A percentile compares a stretch with the other conserved stretches of the same genome.
Evolutionary conservation across 768 basidiomycete genomes (phyloP).

Genomic region (Agaricus sinodeliciosus): DNA sequence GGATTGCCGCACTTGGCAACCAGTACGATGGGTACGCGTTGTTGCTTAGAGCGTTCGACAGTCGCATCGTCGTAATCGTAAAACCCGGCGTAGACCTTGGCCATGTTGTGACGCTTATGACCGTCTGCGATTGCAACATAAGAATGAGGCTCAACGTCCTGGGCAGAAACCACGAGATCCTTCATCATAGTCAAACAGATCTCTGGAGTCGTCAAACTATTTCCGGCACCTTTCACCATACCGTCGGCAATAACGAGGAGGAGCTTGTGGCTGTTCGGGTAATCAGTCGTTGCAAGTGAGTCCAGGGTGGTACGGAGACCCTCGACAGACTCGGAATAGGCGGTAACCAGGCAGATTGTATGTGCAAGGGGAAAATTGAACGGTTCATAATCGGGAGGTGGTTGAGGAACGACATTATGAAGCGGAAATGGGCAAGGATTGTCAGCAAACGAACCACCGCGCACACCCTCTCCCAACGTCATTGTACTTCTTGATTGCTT

Average conservation of each 20-base stretch:
- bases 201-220: constrained; percentile 84
- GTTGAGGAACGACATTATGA: constrained; percentile 85
- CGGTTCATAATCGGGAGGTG: constrained; percentile 85
- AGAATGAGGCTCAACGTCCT: constrained; percentile 89
- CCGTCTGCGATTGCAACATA: constrained; percentile 99
- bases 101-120: constrained; percentile 99
- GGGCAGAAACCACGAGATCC: constrained; percentile 72
- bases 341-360: constrained; percentile 94
- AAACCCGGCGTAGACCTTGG: constrained; percentile 96
- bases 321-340: constrained; percentile 95
- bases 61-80: constrained; percentile 93
- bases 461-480: constrained; percentile 53
- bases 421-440: constrained; percentile 92
- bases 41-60: constrained; percentile 87
- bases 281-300: constrained; percentile 96
- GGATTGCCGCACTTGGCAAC: constrained; percentile 97
- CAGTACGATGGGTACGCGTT: constrained; percentile 91
- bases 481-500: constrained; percentile 78
- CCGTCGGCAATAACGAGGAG: constrained; percentile 96
- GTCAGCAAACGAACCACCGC: constrained; percentile 46
- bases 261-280: constrained; percentile 95
- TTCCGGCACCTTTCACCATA: constrained; percentile 96
- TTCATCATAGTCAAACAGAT: constrained; percentile 97
- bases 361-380: constrained; percentile 95
- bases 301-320: constrained; percentile 97